A percentile compares a stretch with the other conserved stretches of the same genome.
Conservation (phyloP, 768 basidiomycete genomes). For the Suillus americanus region DNA sequence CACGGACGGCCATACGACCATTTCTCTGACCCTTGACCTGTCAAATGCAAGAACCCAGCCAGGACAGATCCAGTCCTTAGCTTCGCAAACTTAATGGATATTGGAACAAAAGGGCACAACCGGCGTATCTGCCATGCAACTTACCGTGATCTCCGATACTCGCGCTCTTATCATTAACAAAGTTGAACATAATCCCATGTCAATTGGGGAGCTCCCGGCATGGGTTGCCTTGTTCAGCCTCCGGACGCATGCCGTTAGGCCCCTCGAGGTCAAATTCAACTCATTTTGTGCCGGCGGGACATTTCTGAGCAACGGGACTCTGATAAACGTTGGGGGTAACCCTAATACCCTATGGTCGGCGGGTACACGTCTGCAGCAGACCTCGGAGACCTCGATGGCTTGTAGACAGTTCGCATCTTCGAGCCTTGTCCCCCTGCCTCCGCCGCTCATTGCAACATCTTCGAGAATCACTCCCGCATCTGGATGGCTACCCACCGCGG, state of each 20-base stretch:
- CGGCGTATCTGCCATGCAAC: conserved; percentile 79
- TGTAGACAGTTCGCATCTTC: conserved; percentile 72
- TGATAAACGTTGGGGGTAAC: conserved; percentile 81
- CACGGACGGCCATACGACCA: conserved; percentile 38
- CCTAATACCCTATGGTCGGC: conserved; percentile 71
- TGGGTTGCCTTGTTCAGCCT: conserved; percentile 80
- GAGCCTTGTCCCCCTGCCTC: conserved; percentile 57
- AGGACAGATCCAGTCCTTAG: neutral
- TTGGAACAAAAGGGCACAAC: conserved; percentile 65
- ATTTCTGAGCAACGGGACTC: conserved; percentile 73
- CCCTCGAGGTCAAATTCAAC: conserved; percentile 69
- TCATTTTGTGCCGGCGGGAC: conserved; percentile 86
- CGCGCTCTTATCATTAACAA: conserved; percentile 80
- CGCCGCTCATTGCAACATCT: conserved; percentile 54
- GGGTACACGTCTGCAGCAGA: conserved; percentile 63
- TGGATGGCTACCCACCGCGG: conserved; percentile 78
- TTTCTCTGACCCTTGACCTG: neutral
- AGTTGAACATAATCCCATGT: conserved; percentile 81
- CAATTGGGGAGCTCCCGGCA: conserved; percentile 71
- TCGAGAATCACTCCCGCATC: conserved; percentile 63
- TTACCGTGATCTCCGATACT: conserved; percentile 62
- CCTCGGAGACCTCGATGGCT: conserved; percentile 73
- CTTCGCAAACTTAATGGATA: conserved; percentile 44
- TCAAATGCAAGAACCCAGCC: neutral
- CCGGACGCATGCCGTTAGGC: conserved; percentile 56